These are phyloP conservation scores for Magnolia kwangsiensis DNA, from an alignment of 164 flowering plant genomes.

Conservation along the genomic window DNA sequence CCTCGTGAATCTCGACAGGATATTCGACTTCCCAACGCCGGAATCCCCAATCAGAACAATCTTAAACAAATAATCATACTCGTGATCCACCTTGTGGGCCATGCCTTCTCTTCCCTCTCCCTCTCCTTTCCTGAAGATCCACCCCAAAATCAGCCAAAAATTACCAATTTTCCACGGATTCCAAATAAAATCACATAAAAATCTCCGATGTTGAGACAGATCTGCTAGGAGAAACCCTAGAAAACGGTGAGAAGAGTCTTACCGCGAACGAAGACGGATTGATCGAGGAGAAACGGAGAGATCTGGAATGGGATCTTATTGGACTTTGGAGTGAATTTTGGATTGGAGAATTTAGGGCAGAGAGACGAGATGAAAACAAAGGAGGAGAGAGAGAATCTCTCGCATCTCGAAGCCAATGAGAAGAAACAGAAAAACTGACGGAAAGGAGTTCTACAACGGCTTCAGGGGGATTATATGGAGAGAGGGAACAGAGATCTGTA, in stretches of 20 bases:
- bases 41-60: conserved; percentile 82
- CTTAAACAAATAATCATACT: conserved; percentile 77
- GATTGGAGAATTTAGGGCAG: neutral
- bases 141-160: conserved; percentile 12
- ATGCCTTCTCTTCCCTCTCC: conserved; percentile 20
- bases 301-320: neutral
- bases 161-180: neutral
- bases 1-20: conserved; percentile 69
- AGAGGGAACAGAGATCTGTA: neutral
- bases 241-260: neutral
- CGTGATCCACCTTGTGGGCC: conserved; percentile 74
- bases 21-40: conserved; percentile 82
- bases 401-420: neutral
- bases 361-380: neutral
- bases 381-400: neutral
- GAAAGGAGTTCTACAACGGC: conserved; percentile 27
- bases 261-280: conserved; percentile 1
- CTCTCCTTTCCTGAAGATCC: neutral
- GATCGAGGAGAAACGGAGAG: neutral
- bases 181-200: neutral
- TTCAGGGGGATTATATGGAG: neutral
- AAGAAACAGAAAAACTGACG: conserved; percentile 31
- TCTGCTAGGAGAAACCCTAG: conserved; percentile 3
- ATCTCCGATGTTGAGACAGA: conserved; percentile 2
- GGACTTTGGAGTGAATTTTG: neutral